A percentile compares a stretch with the other conserved stretches of the same genome.
phyloP scores from a whole-genome alignment of 2,329 filamentous ascomycete genomes.

The Venturia asperata region DNA sequence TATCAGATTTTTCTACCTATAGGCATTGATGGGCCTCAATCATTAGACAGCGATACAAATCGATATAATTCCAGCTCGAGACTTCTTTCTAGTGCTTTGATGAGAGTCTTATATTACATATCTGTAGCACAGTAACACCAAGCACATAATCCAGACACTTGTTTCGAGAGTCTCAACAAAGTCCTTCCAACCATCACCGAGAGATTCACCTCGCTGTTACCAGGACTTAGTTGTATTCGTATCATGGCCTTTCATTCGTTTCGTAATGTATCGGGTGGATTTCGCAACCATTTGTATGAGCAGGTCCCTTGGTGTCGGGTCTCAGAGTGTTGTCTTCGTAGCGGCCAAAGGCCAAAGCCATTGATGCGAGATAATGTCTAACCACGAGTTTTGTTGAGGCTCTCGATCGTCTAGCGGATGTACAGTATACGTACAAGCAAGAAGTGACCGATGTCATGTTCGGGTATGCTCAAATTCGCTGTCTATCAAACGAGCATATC shows the following conservation, averaged over 20 bases:
- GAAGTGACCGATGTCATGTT: background rate
- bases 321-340: background rate
- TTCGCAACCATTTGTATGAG: too few relatives aligned
- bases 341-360: background rate
- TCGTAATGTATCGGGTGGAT: background rate
- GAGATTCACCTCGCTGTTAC: too few relatives aligned
- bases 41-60: too few relatives aligned
- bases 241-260: background rate
- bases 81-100: background rate
- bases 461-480: background rate
- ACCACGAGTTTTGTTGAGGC: background rate
- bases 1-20: too few relatives aligned
- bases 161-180: too few relatives aligned
- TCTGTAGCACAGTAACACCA: too few relatives aligned
- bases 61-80: background rate
- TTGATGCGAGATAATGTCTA: background rate
- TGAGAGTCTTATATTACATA: background rate
- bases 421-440: too few relatives aligned
- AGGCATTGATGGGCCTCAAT: too few relatives aligned
- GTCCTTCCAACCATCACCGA: too few relatives aligned
- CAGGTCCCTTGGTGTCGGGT: background rate
- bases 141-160: background rate
- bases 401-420: background rate
- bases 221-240: too few relatives aligned
- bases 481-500: background rate